These are phyloP conservation scores for Candida sojae DNA, from an alignment of 1,139 yeast genomes.

Conservation along the genomic window DNA sequence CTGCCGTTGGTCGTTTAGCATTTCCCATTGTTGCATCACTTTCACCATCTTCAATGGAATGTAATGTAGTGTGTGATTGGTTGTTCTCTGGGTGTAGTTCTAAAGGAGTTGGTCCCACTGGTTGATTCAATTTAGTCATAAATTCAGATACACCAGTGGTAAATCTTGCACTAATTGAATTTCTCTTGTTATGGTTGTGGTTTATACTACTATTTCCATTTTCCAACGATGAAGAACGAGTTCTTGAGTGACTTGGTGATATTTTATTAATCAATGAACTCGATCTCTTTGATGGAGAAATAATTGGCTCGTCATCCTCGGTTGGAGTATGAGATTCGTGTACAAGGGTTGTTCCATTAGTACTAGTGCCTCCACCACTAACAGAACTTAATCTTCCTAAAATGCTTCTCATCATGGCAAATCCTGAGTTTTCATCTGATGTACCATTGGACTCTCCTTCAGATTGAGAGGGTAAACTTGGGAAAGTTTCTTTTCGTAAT, in stretches of 20 bases:
- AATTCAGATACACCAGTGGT: slow-evolving; percentile 43
- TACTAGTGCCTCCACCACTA: slow-evolving; percentile 14
- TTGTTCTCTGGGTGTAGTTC: slow-evolving; percentile 19
- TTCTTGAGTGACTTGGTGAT: slow-evolving; percentile 38
- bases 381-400: slow-evolving; percentile 34
- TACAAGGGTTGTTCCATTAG: neutral
- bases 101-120: neutral
- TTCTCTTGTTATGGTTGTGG: slow-evolving; percentile 22
- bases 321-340: neutral
- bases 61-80: slow-evolving; percentile 31
- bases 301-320: slow-evolving; percentile 3
- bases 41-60: slow-evolving; percentile 31
- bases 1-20: slow-evolving; percentile 23
- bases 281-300: slow-evolving; percentile 22
- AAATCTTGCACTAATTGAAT: slow-evolving; percentile 42
- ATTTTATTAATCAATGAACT: slow-evolving; percentile 29
- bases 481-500: slow-evolving; percentile 30
- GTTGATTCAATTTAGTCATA: slow-evolving; percentile 41
- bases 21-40: slow-evolving; percentile 10
- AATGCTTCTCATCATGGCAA: slow-evolving; percentile 36
- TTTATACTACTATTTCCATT: neutral
- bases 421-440: slow-evolving; percentile 19
- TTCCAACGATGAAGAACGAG: slow-evolving; percentile 43
- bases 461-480: slow-evolving; percentile 20
- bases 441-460: slow-evolving; percentile 17